Conservation (phyloP, 1,284 basidiomycete species). For the Ceratobasidium sp. region DNA sequence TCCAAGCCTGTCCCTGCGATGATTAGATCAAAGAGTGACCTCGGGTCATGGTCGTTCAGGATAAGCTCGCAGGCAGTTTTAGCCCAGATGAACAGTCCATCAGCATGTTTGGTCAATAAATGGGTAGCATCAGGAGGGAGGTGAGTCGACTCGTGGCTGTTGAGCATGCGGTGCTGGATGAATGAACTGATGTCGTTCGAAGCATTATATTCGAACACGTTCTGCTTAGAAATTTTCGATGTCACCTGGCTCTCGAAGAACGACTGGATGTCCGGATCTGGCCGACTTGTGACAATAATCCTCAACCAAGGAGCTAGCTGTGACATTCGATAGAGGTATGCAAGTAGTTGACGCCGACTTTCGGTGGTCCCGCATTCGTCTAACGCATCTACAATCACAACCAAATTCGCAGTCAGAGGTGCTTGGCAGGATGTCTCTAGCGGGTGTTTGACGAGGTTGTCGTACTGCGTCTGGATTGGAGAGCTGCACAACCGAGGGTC, state of each 20-base stretch:
- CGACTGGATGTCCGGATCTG: background rate
- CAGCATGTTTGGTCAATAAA: background rate
- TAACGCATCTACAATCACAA: slow-evolving; percentile 31
- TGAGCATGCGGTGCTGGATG: background rate
- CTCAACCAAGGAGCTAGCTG: background rate
- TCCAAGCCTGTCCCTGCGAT: background rate
- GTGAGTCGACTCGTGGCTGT: background rate
- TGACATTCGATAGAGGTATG: background rate
- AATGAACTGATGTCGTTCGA: background rate
- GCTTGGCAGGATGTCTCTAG: background rate
- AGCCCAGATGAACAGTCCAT: slow-evolving; percentile 12
- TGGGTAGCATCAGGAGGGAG: background rate
- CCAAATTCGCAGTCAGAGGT: background rate
- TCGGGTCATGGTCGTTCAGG: background rate
- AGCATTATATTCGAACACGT: background rate
- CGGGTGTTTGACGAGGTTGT: background rate
- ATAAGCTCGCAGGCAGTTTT: background rate
- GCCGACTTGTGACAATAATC: slow-evolving; percentile 41
- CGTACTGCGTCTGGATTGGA: background rate
- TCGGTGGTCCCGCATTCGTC: slow-evolving; percentile 30
- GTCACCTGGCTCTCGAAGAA: background rate
- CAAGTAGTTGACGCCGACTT: background rate
- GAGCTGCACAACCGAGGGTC: background rate
- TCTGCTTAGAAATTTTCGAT: too few relatives aligned
- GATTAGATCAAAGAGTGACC: background rate